Evolutionary conservation across 352 stramenopile genomes (phyloP).

Genomic region (Thalassiosira ordinaria): DNA sequence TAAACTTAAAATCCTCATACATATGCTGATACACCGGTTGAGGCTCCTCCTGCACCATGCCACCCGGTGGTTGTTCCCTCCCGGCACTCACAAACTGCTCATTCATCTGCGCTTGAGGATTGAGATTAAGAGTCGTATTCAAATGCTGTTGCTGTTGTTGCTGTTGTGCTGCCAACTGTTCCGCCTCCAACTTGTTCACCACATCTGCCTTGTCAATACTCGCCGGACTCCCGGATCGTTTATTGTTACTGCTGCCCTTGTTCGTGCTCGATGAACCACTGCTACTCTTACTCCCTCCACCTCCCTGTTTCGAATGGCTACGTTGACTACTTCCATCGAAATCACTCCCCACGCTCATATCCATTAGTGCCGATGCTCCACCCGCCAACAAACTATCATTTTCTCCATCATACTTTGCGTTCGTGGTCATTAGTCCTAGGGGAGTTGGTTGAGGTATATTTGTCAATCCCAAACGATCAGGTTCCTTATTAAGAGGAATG

Average conservation of each 20-base stretch:
- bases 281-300: constrained; percentile 1
- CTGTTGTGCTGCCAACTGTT: background rate
- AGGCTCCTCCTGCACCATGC: background rate
- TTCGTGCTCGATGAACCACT: constrained; percentile 19
- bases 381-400: background rate
- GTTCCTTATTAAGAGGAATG: background rate
- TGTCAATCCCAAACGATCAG: background rate
- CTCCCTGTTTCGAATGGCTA: background rate
- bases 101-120: too few relatives aligned
- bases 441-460: background rate
- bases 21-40: background rate
- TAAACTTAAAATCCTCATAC: constrained; percentile 12
- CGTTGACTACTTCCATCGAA: constrained; percentile 16
- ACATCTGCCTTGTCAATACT: constrained; percentile 33
- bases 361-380: constrained; percentile 20
- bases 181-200: background rate
- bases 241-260: background rate
- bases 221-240: constrained; percentile 23
- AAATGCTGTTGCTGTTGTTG: background rate
- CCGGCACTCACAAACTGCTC: background rate
- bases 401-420: constrained; percentile 27
- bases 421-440: constrained; percentile 1
- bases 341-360: constrained; percentile 25
- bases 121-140: too few relatives aligned
- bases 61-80: background rate